These are phyloP conservation scores for Royoungia palumana DNA, from an alignment of 768 basidiomycete genomes.

Conservation along the genomic window DNA sequence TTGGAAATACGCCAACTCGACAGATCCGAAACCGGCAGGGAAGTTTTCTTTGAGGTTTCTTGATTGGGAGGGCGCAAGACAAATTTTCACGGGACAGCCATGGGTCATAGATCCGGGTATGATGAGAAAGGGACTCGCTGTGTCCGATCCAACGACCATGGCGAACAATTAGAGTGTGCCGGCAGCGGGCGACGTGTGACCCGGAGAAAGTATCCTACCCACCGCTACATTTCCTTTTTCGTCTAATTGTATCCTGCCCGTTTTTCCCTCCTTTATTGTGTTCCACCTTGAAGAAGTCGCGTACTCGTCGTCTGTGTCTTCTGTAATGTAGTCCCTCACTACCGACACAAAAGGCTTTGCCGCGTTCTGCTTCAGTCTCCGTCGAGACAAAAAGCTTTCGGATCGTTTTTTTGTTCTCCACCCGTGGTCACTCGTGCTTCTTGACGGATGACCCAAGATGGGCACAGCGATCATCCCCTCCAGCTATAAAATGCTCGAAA, in stretches of 20 bases:
- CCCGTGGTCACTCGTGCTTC: constrained; percentile 25
- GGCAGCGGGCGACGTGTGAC: constrained; percentile 25
- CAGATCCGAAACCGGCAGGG: constrained; percentile 19
- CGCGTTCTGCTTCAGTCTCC: constrained; percentile 19
- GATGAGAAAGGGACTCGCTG: constrained; percentile 13
- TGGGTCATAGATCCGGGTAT: constrained; percentile 23
- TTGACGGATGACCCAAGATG: constrained; percentile 33
- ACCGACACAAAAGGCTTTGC: constrained; percentile 34
- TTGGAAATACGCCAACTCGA: constrained; percentile 3
- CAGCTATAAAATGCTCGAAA: constrained; percentile 35
- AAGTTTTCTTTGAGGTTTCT: constrained; percentile 30
- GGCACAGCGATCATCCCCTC: constrained; percentile 32
- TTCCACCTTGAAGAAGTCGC: constrained; percentile 27
- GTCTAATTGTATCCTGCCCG: constrained; percentile 35
- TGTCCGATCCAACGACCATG: constrained; percentile 13
- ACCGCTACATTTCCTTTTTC: constrained; percentile 30
- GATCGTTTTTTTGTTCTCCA: constrained; percentile 33
- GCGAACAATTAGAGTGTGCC: constrained; percentile 31
- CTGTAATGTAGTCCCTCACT: constrained; percentile 32
- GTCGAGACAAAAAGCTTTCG: constrained; percentile 30
- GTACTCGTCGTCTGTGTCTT: constrained; percentile 22
- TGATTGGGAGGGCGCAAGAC: constrained; percentile 27
- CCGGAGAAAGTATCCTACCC: constrained; percentile 7
- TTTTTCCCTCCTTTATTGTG: constrained; percentile 35
- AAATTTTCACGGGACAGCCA: constrained; percentile 17